phyloP scores from a whole-genome alignment of 768 basidiomycete species.

The Podaxis pistillaris region DNA sequence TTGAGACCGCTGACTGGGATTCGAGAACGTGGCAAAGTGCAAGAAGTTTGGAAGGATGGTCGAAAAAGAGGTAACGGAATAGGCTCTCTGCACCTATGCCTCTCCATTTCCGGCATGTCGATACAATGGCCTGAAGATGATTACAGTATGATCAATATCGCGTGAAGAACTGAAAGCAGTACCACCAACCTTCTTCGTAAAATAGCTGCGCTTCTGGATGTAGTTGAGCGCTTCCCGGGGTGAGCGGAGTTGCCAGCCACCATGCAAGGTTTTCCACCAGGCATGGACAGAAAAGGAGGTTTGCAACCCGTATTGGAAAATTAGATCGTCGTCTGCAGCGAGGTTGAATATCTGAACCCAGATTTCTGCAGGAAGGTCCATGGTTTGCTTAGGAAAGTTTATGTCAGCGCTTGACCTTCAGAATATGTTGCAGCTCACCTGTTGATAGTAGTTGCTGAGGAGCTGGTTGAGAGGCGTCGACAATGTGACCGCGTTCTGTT shows the following conservation, averaged over 20 bases:
- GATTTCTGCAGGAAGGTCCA: conserved; percentile 64
- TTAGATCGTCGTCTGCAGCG: conserved; percentile 68
- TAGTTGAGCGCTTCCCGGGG: conserved; percentile 58
- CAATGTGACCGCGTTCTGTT: not conserved
- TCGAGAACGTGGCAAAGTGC: conserved; percentile 52
- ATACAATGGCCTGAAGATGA: conserved; percentile 58
- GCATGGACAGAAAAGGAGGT: conserved; percentile 61
- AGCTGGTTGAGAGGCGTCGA: not conserved
- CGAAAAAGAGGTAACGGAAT: conserved; percentile 69
- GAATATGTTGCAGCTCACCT: not conserved
- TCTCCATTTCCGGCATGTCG: conserved; percentile 66
- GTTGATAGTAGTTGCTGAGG: not conserved
- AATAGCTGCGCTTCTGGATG: conserved; percentile 59
- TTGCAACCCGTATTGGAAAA: conserved; percentile 60
- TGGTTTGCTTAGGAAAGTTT: not conserved
- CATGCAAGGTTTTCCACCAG: conserved; percentile 55
- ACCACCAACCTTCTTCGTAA: conserved; percentile 60
- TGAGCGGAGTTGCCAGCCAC: conserved; percentile 56
- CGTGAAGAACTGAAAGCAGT: not conserved
- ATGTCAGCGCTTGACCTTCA: not conserved
- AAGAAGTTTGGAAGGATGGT: conserved; percentile 53
- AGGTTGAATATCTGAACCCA: conserved; percentile 70
- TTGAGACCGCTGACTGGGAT: conserved; percentile 33
- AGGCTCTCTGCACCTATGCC: conserved; percentile 62
- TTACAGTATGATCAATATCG: not conserved